Evolutionary conservation across 768 basidiomycete genomes (phyloP).

Genomic region (Naematelia aurantialba): DNA sequence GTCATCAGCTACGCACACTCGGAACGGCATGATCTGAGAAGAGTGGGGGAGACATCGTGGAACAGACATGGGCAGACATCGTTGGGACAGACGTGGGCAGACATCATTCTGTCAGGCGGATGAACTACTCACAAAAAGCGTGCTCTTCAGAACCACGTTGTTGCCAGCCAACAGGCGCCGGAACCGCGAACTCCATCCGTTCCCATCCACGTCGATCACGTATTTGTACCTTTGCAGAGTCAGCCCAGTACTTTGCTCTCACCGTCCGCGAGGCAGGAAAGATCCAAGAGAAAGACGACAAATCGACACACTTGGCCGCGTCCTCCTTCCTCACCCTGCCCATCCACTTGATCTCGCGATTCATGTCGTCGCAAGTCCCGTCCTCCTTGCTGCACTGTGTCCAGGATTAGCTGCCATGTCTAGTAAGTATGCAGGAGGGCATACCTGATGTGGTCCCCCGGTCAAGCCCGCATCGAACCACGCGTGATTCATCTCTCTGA

Average conservation of each 20-base stretch:
- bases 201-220: slow-evolving; percentile 44
- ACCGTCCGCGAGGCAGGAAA: no score
- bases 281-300: no score
- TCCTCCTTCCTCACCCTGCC: slow-evolving; percentile 33
- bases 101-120: neutral
- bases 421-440: slow-evolving; percentile 4
- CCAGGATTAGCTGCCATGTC: neutral
- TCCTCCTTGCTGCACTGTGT: slow-evolving; percentile 30
- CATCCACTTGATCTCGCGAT: slow-evolving; percentile 36
- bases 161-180: slow-evolving; percentile 35
- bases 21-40: neutral
- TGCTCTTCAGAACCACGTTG: slow-evolving; percentile 45
- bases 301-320: slow-evolving; percentile 25
- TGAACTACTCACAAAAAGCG: slow-evolving; percentile 34
- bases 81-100: neutral
- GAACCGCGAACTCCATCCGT: slow-evolving; percentile 46
- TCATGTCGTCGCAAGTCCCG: slow-evolving; percentile 39
- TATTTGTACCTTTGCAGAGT: slow-evolving; percentile 38
- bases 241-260: no score
- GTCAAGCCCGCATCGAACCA: slow-evolving; percentile 41
- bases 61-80: no score
- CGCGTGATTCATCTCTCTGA: slow-evolving; percentile 26
- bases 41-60: no score
- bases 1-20: neutral
- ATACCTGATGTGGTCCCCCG: slow-evolving; percentile 41